A percentile compares a stretch with the other conserved stretches of the same genome.
Conservation (phyloP, 805 yeast genomes). For the Blastobotrys mokoenaii region DNA sequence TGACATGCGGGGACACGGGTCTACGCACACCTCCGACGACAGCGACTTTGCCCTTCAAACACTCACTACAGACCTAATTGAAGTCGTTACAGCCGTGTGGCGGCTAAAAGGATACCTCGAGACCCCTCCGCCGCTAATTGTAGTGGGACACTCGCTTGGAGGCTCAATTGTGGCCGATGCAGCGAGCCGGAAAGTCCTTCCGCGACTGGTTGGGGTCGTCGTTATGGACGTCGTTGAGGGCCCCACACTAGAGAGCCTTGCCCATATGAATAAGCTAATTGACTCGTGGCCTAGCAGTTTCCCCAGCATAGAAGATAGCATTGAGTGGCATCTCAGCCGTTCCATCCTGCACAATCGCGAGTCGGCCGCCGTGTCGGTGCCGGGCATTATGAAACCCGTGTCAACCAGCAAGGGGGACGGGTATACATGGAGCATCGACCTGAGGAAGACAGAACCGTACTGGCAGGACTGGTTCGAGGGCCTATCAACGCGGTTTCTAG, state of each 20-base stretch:
- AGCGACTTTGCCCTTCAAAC: conserved; percentile 39
- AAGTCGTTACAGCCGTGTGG: conserved; percentile 38
- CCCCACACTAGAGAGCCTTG: conserved; percentile 66
- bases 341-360: conserved; percentile 44
- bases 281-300: conserved; percentile 57
- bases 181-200: conserved; percentile 18
- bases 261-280: conserved; percentile 60
- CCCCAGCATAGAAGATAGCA: conserved; percentile 44
- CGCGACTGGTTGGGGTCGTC: conserved; percentile 51
- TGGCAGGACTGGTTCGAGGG: conserved; percentile 81
- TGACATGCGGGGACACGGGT: conserved; percentile 86
- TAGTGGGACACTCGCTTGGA: conserved; percentile 89
- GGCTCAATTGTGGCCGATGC: conserved; percentile 71
- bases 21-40: conserved; percentile 27
- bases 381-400: conserved; percentile 41
- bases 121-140: conserved; percentile 32
- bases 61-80: conserved; percentile 50
- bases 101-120: conserved; percentile 12
- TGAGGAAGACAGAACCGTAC: conserved; percentile 49
- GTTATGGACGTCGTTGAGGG: conserved; percentile 94
- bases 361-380: conserved; percentile 74
- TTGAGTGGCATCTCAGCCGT: conserved; percentile 72
- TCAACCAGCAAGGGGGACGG: conserved; percentile 14
- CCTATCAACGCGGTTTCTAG: conserved; percentile 48
- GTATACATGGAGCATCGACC: conserved; percentile 56